Conservation (phyloP, 2,329 filamentous ascomycete species). For the Fusarium longipes region DNA sequence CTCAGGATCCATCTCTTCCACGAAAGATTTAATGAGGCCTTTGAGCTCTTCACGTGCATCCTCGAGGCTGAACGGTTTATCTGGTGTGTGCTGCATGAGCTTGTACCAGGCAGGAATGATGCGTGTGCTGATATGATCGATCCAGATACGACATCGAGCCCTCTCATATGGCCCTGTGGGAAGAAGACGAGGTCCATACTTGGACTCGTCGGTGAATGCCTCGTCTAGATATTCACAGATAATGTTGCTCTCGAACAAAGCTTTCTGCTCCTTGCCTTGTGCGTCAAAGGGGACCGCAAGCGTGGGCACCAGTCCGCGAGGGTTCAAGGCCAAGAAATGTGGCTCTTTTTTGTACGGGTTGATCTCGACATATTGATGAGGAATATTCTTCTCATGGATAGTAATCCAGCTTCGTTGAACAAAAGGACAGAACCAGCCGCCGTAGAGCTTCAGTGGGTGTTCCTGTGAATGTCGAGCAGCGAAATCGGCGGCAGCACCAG, state of each 20-base stretch:
- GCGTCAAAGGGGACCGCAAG: slow-evolving; percentile 60
- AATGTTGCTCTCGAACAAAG: slow-evolving; percentile 78
- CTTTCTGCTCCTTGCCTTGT: slow-evolving; percentile 57
- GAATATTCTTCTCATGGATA: slow-evolving; percentile 77
- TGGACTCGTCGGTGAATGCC: slow-evolving; percentile 63
- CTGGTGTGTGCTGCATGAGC: slow-evolving; percentile 65
- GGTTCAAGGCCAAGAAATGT: slow-evolving; percentile 77
- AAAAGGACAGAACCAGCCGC: slow-evolving; percentile 79
- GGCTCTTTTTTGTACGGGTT: slow-evolving; percentile 81
- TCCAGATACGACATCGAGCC: slow-evolving; percentile 77
- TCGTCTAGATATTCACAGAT: slow-evolving; percentile 83
- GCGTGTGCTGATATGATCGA: slow-evolving; percentile 74
- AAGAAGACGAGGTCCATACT: slow-evolving; percentile 62
- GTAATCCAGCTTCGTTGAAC: slow-evolving; percentile 80
- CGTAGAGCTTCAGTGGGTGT: slow-evolving; percentile 73
- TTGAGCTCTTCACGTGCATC: slow-evolving; percentile 69
- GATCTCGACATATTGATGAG: slow-evolving; percentile 80
- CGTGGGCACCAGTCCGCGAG: slow-evolving; percentile 79
- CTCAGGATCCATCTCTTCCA: slow-evolving; percentile 67
- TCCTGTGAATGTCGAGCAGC: slow-evolving; percentile 59
- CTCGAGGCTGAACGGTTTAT: slow-evolving; percentile 61
- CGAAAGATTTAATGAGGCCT: slow-evolving; percentile 68
- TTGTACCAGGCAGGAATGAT: slow-evolving; percentile 78
- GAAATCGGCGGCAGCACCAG: slow-evolving; percentile 61
- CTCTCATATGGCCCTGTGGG: slow-evolving; percentile 71